A percentile compares a stretch with the other conserved stretches of the same genome.
Conservation (phyloP, 2,329 filamentous ascomycete species). For the Eutypa lata region DNA sequence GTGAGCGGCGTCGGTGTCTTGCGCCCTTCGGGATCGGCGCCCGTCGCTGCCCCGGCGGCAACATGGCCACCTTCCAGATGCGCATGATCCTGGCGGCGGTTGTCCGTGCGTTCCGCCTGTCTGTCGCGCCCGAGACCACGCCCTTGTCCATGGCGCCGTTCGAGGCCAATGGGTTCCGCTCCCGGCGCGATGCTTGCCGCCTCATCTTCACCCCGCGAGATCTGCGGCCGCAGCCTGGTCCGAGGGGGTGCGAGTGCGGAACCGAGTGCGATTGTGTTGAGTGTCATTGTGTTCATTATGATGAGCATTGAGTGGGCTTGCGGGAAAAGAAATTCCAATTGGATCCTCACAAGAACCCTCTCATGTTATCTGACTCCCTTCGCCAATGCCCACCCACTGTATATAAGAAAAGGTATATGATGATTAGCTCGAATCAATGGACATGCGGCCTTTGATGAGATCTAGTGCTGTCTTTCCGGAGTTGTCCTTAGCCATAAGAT, state of each 20-base stretch:
- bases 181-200: constrained; percentile 9
- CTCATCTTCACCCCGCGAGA: constrained; percentile 12
- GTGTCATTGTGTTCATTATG: constrained; percentile 1
- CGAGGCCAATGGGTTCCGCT: constrained; percentile 16
- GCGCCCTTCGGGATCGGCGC: constrained; percentile 9
- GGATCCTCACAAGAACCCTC: too few species aligned
- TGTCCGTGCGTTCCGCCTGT: constrained; percentile 5
- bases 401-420: too few species aligned
- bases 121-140: constrained; percentile 14
- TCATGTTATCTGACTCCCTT: too few species aligned
- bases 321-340: too few species aligned
- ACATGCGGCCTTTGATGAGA: too few species aligned
- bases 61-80: constrained; percentile 15
- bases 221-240: background rate
- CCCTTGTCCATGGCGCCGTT: constrained; percentile 13
- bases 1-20: constrained; percentile 8
- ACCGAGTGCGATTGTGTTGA: constrained; percentile 1
- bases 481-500: too few species aligned
- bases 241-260: background rate
- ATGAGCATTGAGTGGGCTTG: too few species aligned
- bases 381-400: too few species aligned
- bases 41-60: constrained; percentile 11
- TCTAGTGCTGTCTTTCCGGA: too few species aligned
- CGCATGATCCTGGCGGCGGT: constrained; percentile 10
- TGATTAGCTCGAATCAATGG: too few species aligned